Evolutionary conservation across 1,284 basidiomycete genomes (phyloP), one percentile per base, ranked within the genome.

Genomic region (Cystobasidium sp.): DNA sequence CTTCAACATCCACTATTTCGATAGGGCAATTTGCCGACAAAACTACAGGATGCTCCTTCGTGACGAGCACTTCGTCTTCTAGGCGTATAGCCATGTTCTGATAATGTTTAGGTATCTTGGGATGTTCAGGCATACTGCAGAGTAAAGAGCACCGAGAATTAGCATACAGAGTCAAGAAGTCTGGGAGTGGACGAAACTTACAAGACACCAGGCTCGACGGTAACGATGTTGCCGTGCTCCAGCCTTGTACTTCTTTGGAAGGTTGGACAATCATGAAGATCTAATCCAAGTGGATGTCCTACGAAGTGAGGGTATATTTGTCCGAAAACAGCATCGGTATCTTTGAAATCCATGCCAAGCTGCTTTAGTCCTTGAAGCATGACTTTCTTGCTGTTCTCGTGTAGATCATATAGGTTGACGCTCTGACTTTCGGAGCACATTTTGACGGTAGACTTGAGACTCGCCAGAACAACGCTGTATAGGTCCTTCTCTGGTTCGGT

Each of bases 21-120:
- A 96, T 96, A 0, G 94, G 94, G 44, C 93, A 93, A 58, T 88
- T 84, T 9, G 89, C 88, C 53, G 88, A 90, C 9, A 97, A 83
- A 0, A 97, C 86, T 4, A 87, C 82, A 0, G 90, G 88, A 73
- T 91, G 85, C 31, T 89, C 84, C 77, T 88, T 85, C 1, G 89
- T 88, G 9, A 97, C 86, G 0, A 94, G 85, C 0, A 97, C 89
- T 78, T 94, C 93, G 79, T 97, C 94, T 89, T 97, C 94, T 80
- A 97, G 93, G 59, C 94, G 88, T 75, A 97, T 89, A 5, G 92
- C 93, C 37, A 95, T 87, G 76, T 93, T 91, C 78, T 94, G 93
- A 83, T 93, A 97, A 71, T 88, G 87, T 77, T 87, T 89, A 0
- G 94, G 94, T 82, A 92, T 97, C 55, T 87, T 84, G 1, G 88